Percentiles rank a stretch among this genome's conserved stretches.
Evolutionary conservation across 164 flowering plant species (phyloP).

Genomic region (Aristolochia fimbriata): DNA sequence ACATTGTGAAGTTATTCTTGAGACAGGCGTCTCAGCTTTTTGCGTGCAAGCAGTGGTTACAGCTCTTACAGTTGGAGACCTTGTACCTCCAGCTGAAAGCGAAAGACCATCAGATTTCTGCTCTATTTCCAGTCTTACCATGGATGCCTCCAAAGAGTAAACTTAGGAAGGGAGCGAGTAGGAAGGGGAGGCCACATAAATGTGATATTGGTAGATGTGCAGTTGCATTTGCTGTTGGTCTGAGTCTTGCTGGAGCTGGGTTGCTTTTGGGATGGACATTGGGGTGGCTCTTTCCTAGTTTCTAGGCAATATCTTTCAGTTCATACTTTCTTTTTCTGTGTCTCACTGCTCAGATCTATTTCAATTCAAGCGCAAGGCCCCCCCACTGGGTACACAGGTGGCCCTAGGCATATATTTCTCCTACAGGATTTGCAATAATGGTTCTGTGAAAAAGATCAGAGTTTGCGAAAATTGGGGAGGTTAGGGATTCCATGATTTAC

Average conservation of each 20-base stretch:
- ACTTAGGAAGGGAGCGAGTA: slow-evolving; percentile 23
- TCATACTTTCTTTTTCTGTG: not conserved
- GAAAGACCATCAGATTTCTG: slow-evolving; percentile 21
- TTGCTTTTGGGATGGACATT: slow-evolving; percentile 69
- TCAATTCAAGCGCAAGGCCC: no score
- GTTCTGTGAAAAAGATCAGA: no score
- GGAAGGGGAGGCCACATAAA: slow-evolving; percentile 12
- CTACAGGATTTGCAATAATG: no score
- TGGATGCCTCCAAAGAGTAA: slow-evolving; percentile 25
- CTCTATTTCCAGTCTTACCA: slow-evolving; percentile 27
- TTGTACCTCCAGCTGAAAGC: slow-evolving; percentile 32
- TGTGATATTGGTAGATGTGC: slow-evolving; percentile 21
- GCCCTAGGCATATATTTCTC: no score
- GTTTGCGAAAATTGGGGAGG: no score
- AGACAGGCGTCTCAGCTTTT: slow-evolving; percentile 82
- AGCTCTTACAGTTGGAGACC: slow-evolving; percentile 48
- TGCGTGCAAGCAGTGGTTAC: slow-evolving; percentile 83
- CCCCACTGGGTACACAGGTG: no score
- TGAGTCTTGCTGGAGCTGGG: slow-evolving; percentile 67
- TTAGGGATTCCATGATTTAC: no score
- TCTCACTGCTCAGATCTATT: no score
- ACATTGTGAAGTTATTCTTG: slow-evolving; percentile 67
- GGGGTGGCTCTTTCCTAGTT: slow-evolving; percentile 53
- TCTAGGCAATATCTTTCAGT: slow-evolving; percentile 8
- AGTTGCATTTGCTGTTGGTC: slow-evolving; percentile 44